Evolutionary conservation across 768 basidiomycete species (phyloP).

Genomic region (Daedaleopsis sinensis): DNA sequence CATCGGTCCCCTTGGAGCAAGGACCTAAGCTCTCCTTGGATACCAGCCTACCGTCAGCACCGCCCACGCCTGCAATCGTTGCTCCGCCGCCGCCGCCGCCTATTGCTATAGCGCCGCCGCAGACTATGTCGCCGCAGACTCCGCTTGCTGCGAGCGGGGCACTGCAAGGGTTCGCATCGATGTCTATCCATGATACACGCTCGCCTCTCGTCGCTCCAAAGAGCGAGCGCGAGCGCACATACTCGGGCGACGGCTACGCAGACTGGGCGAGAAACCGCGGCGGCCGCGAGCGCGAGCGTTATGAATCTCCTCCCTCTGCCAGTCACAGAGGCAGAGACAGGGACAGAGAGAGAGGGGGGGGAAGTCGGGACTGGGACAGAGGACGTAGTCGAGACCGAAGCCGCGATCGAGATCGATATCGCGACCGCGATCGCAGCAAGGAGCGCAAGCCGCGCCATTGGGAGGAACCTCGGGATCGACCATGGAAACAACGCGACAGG

Average conservation of each 20-base stretch:
- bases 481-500: neutral
- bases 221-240: neutral
- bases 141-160: neutral
- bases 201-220: neutral
- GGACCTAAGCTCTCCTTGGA: neutral
- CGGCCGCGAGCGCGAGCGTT: neutral
- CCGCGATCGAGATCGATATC: neutral
- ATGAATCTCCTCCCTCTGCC: neutral
- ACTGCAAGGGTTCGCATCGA: neutral
- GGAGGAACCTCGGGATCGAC: neutral
- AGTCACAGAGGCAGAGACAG: neutral
- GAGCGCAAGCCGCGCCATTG: neutral
- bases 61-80: neutral
- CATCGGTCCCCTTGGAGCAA: neutral
- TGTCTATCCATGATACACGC: neutral
- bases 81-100: neutral
- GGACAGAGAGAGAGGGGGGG: neutral
- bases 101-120: neutral
- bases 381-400: neutral
- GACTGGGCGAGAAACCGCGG: neutral
- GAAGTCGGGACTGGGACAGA: neutral
- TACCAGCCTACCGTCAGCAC: neutral
- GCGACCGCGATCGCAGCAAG: neutral
- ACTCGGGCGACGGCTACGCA: constrained; percentile 2
- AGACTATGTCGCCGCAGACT: neutral